phyloP scores from a whole-genome alignment of 2,329 filamentous ascomycete genomes.

The Arthrinium puccinioides region DNA sequence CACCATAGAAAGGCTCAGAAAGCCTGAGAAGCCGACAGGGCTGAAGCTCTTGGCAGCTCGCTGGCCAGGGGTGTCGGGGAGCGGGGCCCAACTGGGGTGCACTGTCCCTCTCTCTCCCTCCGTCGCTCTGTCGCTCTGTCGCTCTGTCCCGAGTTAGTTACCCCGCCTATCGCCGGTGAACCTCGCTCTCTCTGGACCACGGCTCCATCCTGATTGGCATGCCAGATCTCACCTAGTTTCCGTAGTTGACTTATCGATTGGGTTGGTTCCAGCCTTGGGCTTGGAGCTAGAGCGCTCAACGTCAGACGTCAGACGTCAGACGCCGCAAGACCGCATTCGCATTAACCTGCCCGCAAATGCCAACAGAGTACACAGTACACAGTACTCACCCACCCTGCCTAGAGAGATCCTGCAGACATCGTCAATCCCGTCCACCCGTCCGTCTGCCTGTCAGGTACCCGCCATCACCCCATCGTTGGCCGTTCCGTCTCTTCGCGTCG shows the following conservation, averaged over 20 bases:
- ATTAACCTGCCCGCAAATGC: not conserved
- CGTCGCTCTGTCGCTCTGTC: no score
- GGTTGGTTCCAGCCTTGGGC: no score
- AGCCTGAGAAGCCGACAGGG: constrained; percentile 2
- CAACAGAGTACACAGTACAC: not conserved
- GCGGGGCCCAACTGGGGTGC: not conserved
- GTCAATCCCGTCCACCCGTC: constrained; percentile 5
- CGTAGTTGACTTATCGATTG: no score
- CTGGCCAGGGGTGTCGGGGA: not conserved
- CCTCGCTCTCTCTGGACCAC: no score
- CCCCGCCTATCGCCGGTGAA: no score
- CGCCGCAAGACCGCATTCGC: constrained; percentile 1
- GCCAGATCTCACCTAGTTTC: no score
- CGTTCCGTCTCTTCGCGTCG: no score
- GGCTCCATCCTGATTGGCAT: no score
- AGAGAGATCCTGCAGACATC: no score
- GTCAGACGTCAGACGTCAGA: constrained; percentile 4
- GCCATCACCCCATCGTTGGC: no score
- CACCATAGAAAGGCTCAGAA: constrained; percentile 4
- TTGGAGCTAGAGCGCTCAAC: not conserved
- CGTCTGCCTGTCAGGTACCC: not conserved
- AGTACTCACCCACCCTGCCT: not conserved
- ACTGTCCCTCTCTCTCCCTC: no score
- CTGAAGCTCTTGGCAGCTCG: constrained; percentile 1
- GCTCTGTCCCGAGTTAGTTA: no score